Percentiles rank a stretch among this genome's conserved stretches.
These are phyloP conservation scores for Malassezia pachydermatis DNA, from an alignment of 1,284 basidiomycete genomes.

Conservation along the genomic window DNA sequence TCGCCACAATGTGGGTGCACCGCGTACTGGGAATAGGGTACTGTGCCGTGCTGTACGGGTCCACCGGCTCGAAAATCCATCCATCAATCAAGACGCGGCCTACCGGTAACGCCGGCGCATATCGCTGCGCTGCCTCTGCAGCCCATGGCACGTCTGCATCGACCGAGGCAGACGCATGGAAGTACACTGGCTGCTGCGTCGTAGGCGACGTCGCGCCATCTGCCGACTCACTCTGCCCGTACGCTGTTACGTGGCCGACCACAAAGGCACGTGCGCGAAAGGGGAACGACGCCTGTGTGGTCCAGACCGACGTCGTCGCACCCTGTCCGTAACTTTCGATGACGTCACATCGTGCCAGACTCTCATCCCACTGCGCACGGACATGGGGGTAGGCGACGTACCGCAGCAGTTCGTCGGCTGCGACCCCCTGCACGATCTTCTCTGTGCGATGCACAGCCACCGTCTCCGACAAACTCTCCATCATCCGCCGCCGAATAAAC, in stretches of 20 bases:
- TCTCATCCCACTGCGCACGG: constrained; percentile 73
- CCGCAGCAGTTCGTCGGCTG: constrained; percentile 73
- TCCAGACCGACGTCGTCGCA: constrained; percentile 53
- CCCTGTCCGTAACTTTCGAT: constrained; percentile 74
- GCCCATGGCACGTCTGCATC: constrained; percentile 69
- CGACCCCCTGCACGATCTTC: constrained; percentile 85
- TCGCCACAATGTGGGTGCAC: constrained; percentile 73
- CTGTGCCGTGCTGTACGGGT: constrained; percentile 89
- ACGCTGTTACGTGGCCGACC: constrained; percentile 63
- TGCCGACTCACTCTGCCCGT: neutral
- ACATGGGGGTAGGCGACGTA: constrained; percentile 58
- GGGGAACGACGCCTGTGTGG: constrained; percentile 66
- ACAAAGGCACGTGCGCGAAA: constrained; percentile 83
- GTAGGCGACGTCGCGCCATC: neutral
- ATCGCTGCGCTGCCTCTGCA: constrained; percentile 51
- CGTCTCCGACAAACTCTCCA: constrained; percentile 65
- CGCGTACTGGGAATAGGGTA: constrained; percentile 88
- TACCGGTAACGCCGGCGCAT: constrained; percentile 55
- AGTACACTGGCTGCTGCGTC: constrained; percentile 46
- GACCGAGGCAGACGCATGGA: constrained; percentile 51
- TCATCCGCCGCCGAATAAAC: constrained; percentile 64
- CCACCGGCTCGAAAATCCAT: constrained; percentile 92
- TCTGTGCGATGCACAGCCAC: constrained; percentile 79
- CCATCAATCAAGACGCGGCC: constrained; percentile 81
- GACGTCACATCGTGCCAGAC: constrained; percentile 60